Percentiles rank a stretch among this genome's conserved stretches.
Evolutionary conservation across 2,329 filamentous ascomycete species (phyloP).

Genomic region (Phoma herbarum): DNA sequence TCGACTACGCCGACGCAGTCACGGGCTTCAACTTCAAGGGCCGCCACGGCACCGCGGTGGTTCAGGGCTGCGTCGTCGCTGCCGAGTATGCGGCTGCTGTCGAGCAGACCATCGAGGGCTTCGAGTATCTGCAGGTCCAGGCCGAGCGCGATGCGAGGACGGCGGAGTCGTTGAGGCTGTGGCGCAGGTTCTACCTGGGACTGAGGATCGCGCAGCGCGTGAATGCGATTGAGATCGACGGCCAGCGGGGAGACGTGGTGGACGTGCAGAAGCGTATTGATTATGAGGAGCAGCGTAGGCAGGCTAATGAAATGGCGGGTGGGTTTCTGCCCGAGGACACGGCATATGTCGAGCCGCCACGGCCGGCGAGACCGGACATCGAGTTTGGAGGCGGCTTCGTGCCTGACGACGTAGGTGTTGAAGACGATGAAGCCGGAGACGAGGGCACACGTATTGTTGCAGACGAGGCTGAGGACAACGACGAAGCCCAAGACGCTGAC

Average conservation of each 20-base stretch:
- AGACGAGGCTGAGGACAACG: constrained; percentile 8
- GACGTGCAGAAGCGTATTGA: constrained; percentile 46
- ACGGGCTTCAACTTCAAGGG: constrained; percentile 91
- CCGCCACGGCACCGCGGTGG: constrained; percentile 82
- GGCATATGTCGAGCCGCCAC: constrained; percentile 45
- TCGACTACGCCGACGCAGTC: constrained; percentile 90
- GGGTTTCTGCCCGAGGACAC: constrained; percentile 61
- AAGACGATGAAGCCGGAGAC: neutral
- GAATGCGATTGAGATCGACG: constrained; percentile 60
- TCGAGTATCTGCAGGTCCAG: constrained; percentile 72
- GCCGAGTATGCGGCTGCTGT: constrained; percentile 76
- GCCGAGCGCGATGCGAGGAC: constrained; percentile 66
- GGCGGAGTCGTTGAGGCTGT: constrained; percentile 61
- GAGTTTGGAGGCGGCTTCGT: constrained; percentile 34
- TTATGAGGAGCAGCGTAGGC: constrained; percentile 38
- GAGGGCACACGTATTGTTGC: too few relatives aligned
- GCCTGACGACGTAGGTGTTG: constrained; percentile 28
- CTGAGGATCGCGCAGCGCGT: constrained; percentile 77
- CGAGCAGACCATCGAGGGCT: constrained; percentile 70
- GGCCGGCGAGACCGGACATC: constrained; percentile 7
- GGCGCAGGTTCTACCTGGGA: constrained; percentile 68
- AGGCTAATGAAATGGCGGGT: constrained; percentile 45
- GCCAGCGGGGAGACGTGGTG: constrained; percentile 37
- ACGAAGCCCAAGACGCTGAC: neutral
- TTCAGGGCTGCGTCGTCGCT: constrained; percentile 80